A percentile compares a stretch with the other conserved stretches of the same genome.
phyloP scores from a whole-genome alignment of 176 grass and related monocot genomes.

The Tillandsia fasciculata region DNA sequence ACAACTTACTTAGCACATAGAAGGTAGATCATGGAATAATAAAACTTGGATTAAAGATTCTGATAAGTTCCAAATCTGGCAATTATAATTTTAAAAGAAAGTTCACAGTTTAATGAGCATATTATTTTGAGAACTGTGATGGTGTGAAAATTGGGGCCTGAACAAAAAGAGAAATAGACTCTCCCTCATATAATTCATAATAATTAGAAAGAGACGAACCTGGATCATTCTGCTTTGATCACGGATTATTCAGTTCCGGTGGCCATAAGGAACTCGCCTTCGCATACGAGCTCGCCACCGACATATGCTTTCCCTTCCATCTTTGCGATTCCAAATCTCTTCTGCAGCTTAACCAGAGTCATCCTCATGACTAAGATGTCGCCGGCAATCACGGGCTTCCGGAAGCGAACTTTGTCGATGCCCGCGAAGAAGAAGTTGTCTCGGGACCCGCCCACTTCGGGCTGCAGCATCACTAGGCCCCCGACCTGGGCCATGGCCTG shows the following conservation, averaged over 20 bases:
- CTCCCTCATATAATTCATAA: neutral
- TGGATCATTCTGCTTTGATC: neutral
- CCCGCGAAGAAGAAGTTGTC: constrained; percentile 97
- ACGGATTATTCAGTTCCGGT: constrained; percentile 27
- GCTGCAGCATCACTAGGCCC: constrained; percentile 83
- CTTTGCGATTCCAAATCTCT: constrained; percentile 83
- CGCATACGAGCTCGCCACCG: constrained; percentile 71
- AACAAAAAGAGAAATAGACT: neutral
- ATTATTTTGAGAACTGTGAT: neutral
- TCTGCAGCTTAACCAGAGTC: constrained; percentile 82
- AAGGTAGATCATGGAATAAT: neutral
- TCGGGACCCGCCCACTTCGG: constrained; percentile 75
- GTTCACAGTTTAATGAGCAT: too few relatives aligned
- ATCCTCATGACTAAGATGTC: constrained; percentile 95
- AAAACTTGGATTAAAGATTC: neutral
- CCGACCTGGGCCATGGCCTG: constrained; percentile 97
- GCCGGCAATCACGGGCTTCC: constrained; percentile 85
- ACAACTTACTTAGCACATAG: neutral
- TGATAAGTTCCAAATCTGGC: too few relatives aligned
- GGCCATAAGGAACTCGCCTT: constrained; percentile 86
- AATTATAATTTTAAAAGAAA: too few relatives aligned
- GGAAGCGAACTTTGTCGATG: constrained; percentile 79
- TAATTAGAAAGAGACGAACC: neutral
- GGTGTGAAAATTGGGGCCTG: neutral
- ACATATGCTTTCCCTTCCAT: constrained; percentile 98